Conservation (phyloP, 2,329 filamentous ascomycete genomes). For the Simplicillium aogashimaense region DNA sequence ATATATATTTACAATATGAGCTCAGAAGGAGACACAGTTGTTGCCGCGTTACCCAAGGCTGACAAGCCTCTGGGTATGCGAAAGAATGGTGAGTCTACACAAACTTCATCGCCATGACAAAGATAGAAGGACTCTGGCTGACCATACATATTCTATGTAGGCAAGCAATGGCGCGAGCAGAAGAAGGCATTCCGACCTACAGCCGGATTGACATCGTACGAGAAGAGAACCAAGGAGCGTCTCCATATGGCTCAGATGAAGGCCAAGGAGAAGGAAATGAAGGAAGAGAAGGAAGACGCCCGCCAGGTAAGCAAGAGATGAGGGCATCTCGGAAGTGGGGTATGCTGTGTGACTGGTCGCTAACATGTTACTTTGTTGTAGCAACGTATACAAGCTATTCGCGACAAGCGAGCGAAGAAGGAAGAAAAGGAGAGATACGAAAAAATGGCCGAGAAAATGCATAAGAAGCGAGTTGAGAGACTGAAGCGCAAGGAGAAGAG, state of each 20-base stretch:
- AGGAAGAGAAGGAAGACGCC: slow-evolving; percentile 87
- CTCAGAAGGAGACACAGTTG: not conserved
- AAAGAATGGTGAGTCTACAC: slow-evolving; percentile 2
- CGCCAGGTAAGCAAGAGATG: slow-evolving; percentile 54
- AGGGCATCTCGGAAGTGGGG: not conserved
- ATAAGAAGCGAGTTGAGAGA: slow-evolving; percentile 86
- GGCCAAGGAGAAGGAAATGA: slow-evolving; percentile 90
- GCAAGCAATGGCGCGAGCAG: slow-evolving; percentile 85
- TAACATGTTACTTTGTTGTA: slow-evolving; percentile 24
- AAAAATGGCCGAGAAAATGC: slow-evolving; percentile 96
- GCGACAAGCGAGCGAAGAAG: slow-evolving; percentile 78
- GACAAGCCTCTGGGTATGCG: slow-evolving; percentile 6
- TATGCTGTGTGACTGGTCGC: too few species aligned
- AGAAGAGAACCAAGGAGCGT: slow-evolving; percentile 63
- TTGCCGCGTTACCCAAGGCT: not conserved
- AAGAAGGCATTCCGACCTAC: slow-evolving; percentile 80
- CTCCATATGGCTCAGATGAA: slow-evolving; percentile 68
- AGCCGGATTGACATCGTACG: slow-evolving; percentile 68
- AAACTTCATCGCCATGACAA: too few species aligned
- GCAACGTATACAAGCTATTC: slow-evolving; percentile 69
- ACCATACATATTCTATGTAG: too few species aligned
- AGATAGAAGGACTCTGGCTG: too few species aligned
- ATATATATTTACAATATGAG: not conserved
- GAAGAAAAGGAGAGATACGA: slow-evolving; percentile 89
- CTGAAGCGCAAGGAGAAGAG: slow-evolving; percentile 94